Base-by-base conservation (phyloP, 257 asterid genomes). In the Anisodus tanguticus region DNA sequence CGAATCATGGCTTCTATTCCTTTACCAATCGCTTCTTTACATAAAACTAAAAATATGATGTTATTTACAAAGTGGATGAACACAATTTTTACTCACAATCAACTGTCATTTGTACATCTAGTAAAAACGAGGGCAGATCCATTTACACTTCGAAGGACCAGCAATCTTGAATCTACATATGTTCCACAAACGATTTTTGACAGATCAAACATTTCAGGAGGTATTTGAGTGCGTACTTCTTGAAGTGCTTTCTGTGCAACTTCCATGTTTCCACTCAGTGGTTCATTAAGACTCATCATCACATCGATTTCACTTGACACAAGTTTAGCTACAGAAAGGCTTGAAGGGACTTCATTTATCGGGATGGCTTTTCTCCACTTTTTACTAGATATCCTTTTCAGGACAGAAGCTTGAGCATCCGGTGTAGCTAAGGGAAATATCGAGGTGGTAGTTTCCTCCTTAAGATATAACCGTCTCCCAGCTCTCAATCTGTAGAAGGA, bases 101-200 rank as follows among this genome's bases (percentile, higher is more conserved):
- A 31, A 54, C 58, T 62, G 17, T 49, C 79, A 60, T 69, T 13
- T 16, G 64, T 45, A 74, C 87, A 89, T 84, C 98, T 94, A 3
- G 93, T 90, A 69, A 95, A 91, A 83, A 94, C 31, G 77, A 90
- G 81, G 0, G 98, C 97, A 2, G 98, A 94, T 10, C 98, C 98
- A 85, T 90, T 88, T 10, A 93, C 95, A 60, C 95, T 86, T 60
- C 97, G 80, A 43, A 95, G 92, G 37, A 95, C 87, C 8, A 93
- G 94, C 87, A 95, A 83, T 91, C 97, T 93, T n/a, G 97, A 86
- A 88, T 94, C 98, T 1, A 94, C 88, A 37, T 91, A 96, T 6
- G 99, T 94, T 11, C 98, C 99, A 72, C 98, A 96, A 1, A 96
- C 93, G 16, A 96, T 86, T 66, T 91, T 92, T 1, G 98, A 91